phyloP scores from a whole-genome alignment of 345 rosid species.

The Iberis pinnata region DNA sequence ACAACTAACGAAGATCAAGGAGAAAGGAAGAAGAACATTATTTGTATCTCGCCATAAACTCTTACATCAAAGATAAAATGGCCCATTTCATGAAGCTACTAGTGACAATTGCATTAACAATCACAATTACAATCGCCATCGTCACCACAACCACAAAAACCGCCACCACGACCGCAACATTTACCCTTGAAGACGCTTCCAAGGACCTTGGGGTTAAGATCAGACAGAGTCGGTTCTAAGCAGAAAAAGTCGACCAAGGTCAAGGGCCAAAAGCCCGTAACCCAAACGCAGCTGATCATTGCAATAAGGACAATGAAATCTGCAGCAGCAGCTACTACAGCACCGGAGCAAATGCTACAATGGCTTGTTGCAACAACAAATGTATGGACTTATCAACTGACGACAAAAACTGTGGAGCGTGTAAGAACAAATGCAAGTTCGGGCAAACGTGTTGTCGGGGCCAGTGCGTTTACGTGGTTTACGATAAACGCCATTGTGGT shows the following conservation, averaged over 20 bases:
- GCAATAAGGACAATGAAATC: conserved; percentile 39
- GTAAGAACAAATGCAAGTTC: conserved; percentile 63
- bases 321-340: conserved; percentile 30
- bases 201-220: conserved; percentile 27
- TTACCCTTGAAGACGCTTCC: neutral
- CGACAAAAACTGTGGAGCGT: conserved; percentile 58
- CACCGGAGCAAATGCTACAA: conserved; percentile 30
- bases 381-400: conserved; percentile 50
- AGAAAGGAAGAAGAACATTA: conserved; percentile 5
- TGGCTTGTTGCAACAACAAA: conserved; percentile 73
- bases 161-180: conserved; percentile 16
- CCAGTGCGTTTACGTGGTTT: conserved; percentile 43
- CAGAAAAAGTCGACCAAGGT: conserved; percentile 21
- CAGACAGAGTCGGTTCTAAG: conserved; percentile 54
- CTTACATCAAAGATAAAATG: conserved; percentile 32
- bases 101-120: conserved; percentile 38
- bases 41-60: conserved; percentile 3
- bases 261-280: conserved; percentile 30
- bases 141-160: conserved; percentile 26
- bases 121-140: conserved; percentile 43
- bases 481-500: conserved; percentile 76
- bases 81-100: conserved; percentile 26
- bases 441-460: conserved; percentile 64
- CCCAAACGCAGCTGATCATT: conserved; percentile 69
- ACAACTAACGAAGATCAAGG: conserved; percentile 9